phyloP scores from a whole-genome alignment of 2,329 filamentous ascomycete genomes.

The Ascochyta pisi region DNA sequence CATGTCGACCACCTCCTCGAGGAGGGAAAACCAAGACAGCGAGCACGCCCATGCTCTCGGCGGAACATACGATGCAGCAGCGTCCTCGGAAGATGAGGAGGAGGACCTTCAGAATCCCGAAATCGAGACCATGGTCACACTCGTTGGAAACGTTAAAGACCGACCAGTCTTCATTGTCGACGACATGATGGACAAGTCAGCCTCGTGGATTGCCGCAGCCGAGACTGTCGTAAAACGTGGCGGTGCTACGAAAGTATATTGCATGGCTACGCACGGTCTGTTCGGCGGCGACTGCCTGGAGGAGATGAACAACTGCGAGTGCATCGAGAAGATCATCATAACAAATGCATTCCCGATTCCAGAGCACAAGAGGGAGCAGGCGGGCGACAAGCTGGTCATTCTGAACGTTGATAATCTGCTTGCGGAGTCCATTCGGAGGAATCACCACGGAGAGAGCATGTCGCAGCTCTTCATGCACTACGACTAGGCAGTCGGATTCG shows the following conservation, averaged over 20 bases:
- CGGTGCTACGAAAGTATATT: constrained; percentile 91
- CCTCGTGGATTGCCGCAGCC: constrained; percentile 95
- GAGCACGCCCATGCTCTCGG: constrained; percentile 75
- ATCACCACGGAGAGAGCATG: constrained; percentile 93
- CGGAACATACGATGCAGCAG: constrained; percentile 82
- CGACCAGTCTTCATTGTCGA: constrained; percentile 93
- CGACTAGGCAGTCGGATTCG: constrained; percentile 28
- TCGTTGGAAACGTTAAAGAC: constrained; percentile 93
- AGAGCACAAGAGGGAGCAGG: constrained; percentile 71
- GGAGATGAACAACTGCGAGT: constrained; percentile 89
- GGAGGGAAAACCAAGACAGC: constrained; percentile 50
- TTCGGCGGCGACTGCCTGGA: constrained; percentile 90
- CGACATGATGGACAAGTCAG: constrained; percentile 98
- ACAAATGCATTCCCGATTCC: constrained; percentile 97
- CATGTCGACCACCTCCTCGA: constrained; percentile 78
- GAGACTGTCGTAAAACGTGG: constrained; percentile 96
- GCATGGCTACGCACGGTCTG: constrained; percentile 94
- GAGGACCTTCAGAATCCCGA: constrained; percentile 81
- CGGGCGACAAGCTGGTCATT: constrained; percentile 79
- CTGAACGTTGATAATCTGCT: constrained; percentile 88
- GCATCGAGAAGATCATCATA: constrained; percentile 91
- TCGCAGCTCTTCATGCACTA: constrained; percentile 58
- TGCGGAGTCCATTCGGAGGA: constrained; percentile 90
- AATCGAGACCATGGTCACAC: constrained; percentile 91
- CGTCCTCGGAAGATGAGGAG: constrained; percentile 89